These are phyloP conservation scores for Plantago elongata DNA, from an alignment of 257 asterid species.

Conservation along the genomic window DNA sequence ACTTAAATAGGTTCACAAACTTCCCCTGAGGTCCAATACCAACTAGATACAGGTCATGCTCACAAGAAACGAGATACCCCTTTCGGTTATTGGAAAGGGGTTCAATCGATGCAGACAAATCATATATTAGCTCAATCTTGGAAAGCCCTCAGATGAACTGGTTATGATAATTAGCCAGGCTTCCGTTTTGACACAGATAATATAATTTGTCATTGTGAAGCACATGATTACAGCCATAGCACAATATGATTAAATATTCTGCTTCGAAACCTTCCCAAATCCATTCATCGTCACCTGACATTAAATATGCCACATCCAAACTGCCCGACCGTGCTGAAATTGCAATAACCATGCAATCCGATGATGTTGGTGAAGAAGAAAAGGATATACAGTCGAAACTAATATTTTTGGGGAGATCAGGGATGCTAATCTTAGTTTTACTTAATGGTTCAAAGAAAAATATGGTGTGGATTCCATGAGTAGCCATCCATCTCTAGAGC, in stretches of 20 bases:
- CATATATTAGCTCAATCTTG: not conserved
- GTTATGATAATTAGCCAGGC: not conserved
- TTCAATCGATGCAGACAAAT: not conserved
- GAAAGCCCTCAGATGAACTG: too few species aligned
- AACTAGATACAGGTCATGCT: not conserved
- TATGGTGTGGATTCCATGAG: not conserved
- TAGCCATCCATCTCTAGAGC: not conserved
- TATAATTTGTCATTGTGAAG: not conserved
- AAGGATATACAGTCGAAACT: not conserved
- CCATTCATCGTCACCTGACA: not conserved
- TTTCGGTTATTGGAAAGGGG: too few species aligned
- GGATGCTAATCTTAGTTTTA: not conserved
- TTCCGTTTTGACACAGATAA: not conserved
- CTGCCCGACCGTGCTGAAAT: not conserved
- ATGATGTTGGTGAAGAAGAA: constrained; percentile 5
- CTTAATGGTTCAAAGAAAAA: constrained; percentile 2
- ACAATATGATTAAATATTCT: not conserved
- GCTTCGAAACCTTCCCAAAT: not conserved
- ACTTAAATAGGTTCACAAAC: not conserved
- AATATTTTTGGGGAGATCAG: not conserved
- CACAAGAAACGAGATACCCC: not conserved
- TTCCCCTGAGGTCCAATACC: too few species aligned
- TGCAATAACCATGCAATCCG: not conserved
- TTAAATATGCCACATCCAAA: not conserved
- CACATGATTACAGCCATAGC: not conserved